Evolutionary conservation across 2,329 filamentous ascomycete genomes (phyloP).

Genomic region (Trichoderma sp.): DNA sequence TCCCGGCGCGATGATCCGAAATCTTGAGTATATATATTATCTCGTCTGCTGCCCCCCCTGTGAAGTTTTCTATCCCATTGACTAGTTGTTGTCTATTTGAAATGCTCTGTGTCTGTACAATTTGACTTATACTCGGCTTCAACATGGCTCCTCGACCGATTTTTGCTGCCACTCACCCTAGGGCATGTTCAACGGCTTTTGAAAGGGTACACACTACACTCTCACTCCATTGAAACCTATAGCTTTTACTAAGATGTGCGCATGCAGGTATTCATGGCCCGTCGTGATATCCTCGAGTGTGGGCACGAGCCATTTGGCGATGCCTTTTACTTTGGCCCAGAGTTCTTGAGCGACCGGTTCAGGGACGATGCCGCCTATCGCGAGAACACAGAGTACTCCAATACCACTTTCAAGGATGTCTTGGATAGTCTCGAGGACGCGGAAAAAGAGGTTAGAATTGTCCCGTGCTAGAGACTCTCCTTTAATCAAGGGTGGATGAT

Average conservation of each 20-base stretch:
- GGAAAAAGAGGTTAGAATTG: conserved; percentile 63
- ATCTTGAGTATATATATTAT: not conserved
- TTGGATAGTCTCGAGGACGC: conserved; percentile 72
- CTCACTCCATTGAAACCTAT: not conserved
- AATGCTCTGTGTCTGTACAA: not conserved
- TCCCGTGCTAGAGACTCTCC: not conserved
- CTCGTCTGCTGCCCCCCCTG: not conserved
- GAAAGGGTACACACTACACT: conserved; percentile 64
- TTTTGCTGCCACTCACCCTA: conserved; percentile 89
- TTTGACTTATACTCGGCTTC: not conserved
- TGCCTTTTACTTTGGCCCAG: conserved; percentile 92
- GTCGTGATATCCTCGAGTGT: conserved; percentile 73
- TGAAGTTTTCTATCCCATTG: not conserved
- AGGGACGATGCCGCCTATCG: conserved; percentile 60
- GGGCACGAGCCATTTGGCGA: conserved; percentile 97
- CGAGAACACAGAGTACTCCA: conserved; percentile 60
- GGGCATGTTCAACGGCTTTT: conserved; percentile 95
- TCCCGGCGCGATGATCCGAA: not conserved
- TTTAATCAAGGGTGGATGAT: not conserved
- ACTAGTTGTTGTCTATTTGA: not conserved
- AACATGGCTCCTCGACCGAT: conserved; percentile 69
- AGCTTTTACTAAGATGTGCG: not conserved
- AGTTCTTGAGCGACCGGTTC: conserved; percentile 77
- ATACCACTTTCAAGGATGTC: conserved; percentile 72
- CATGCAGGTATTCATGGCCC: conserved; percentile 89